Evolutionary conservation across 306 rosid genomes (phyloP), one percentile per base, ranked within the genome.

Genomic region (Trifolium pratense): DNA sequence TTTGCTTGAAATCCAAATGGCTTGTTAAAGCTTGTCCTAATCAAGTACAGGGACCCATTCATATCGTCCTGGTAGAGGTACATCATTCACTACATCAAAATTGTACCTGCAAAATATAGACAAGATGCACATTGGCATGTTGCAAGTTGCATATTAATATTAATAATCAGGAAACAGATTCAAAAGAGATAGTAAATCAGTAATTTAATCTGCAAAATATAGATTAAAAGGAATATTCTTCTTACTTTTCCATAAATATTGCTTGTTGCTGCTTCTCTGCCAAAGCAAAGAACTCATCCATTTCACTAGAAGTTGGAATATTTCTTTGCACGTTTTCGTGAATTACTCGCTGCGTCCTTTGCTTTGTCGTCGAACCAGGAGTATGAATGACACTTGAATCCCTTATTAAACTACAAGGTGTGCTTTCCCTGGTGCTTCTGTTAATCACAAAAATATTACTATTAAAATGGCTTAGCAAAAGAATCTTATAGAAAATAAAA

Each of bases 211-310:
- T 9, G 17, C 12, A 17, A 49, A 49, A 52, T 23, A 21, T 56
- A 14, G 32, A 7, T 5, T 21, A 6, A 5, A 23, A 3, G 8
- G 42, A 29, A 14, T 59, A 59, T 15, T 59, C 62, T 8, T 66
- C 62, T 8, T 66, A 94, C 98, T 91, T 91, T 45, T 94, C 91
- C 61, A 83, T 75, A 68, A 89, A 94, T 17, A 80, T 68, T 80
- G 77, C 73, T 65, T 89, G 98, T 73, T 94, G 98, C 79, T 85
- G 88, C 85, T 71, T 83, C 90, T 94, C 98, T 31, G 91, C 92
- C 52, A 53, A 68, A 45, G 88, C 78, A 66, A 94, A 91, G 82
- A 94, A 91, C 87, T 94, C 97, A 15, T 94, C 97, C 74, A 94
- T 83, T 71, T 94, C 98, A 21, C 52, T 68, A 18, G 91, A 77